These are phyloP conservation scores for Penicillium subrubescens DNA, from an alignment of 495 filamentous ascomycete species.

Conservation along the genomic window DNA sequence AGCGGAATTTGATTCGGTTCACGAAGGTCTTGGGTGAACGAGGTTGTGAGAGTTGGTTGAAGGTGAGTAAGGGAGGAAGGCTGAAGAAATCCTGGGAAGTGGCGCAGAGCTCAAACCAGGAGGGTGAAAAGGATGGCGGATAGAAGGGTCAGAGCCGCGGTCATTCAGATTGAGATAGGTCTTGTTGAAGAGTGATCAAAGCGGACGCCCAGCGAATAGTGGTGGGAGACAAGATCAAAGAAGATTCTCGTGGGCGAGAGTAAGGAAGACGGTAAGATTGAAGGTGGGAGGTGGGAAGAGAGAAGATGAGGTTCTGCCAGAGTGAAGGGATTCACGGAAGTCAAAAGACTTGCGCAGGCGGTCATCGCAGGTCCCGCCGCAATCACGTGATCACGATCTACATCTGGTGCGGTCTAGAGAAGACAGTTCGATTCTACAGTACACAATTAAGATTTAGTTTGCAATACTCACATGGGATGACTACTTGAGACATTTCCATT, in stretches of 20 bases:
- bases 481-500: no score
- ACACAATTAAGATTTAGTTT: no score
- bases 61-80: not conserved
- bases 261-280: slow-evolving; percentile 6
- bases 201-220: slow-evolving; percentile 10
- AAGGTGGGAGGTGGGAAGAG: not conserved
- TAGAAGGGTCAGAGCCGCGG: not conserved
- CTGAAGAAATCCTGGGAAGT: not conserved
- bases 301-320: slow-evolving; percentile 6
- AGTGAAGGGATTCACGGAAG: slow-evolving; percentile 16
- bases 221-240: slow-evolving; percentile 1
- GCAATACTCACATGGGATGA: not conserved
- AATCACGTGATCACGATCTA: slow-evolving; percentile 9
- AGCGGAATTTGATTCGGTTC: not conserved
- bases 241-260: slow-evolving; percentile 7
- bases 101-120: not conserved
- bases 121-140: not conserved
- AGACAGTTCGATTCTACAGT: not conserved
- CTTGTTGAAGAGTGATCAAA: slow-evolving; percentile 5
- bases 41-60: not conserved
- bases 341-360: slow-evolving; percentile 13
- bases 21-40: not conserved
- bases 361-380: not conserved
- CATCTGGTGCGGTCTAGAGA: not conserved
- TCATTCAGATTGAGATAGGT: slow-evolving; percentile 14